These are phyloP conservation scores for Sugiyamaella smithiae DNA, from an alignment of 805 yeast species.

Conservation along the genomic window DNA sequence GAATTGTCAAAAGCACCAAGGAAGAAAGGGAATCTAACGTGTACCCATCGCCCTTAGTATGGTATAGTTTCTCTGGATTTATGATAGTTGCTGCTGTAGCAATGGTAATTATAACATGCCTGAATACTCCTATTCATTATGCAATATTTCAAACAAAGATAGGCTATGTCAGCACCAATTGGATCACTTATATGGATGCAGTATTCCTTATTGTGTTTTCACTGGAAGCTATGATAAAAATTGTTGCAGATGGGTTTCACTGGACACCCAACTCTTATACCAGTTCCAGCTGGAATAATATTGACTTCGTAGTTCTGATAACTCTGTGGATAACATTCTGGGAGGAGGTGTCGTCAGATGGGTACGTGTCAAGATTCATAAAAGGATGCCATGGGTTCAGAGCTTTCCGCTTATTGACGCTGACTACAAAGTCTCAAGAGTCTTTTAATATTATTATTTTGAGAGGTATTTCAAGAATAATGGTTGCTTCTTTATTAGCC, in stretches of 20 bases:
- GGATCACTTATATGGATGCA: conserved; percentile 61
- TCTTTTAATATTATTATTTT: conserved; percentile 77
- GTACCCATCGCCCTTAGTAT: conserved; percentile 48
- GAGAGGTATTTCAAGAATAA: conserved; percentile 69
- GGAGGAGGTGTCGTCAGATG: conserved; percentile 42
- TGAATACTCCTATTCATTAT: conserved; percentile 71
- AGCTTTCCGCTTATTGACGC: conserved; percentile 75
- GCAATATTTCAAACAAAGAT: conserved; percentile 23
- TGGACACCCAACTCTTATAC: conserved; percentile 81
- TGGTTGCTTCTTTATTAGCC: conserved; percentile 62
- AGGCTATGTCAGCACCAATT: conserved; percentile 42
- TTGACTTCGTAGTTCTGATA: conserved; percentile 68
- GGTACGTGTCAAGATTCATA: conserved; percentile 58
- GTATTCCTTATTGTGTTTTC: conserved; percentile 60
- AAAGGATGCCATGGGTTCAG: conserved; percentile 82
- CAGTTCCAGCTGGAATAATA: conserved; percentile 74
- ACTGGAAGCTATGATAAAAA: conserved; percentile 66
- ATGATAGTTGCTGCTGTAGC: conserved; percentile 63
- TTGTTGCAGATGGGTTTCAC: conserved; percentile 79
- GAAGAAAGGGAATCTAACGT: conserved; percentile 75
- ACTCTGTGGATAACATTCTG: conserved; percentile 76
- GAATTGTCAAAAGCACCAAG: conserved; percentile 61
- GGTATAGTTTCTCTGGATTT: conserved; percentile 50
- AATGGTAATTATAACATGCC: conserved; percentile 71
- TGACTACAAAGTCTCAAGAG: conserved; percentile 68